Conservation (phyloP, 192 early-diverging fungal genomes). For the Backusella mclennaniae region DNA sequence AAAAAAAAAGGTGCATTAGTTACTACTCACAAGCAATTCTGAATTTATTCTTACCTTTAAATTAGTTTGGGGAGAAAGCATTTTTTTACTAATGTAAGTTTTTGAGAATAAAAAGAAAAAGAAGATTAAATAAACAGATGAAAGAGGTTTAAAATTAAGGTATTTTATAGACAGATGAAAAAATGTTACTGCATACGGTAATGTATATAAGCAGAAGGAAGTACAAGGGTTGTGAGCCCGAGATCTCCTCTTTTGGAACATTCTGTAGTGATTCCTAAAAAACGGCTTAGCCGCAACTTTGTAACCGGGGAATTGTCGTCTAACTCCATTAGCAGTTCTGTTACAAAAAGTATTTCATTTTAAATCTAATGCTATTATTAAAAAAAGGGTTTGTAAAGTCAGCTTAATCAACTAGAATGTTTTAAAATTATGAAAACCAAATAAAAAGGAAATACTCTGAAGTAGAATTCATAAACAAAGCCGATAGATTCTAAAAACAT, state of each 20-base stretch:
- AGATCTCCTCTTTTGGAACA: constrained; percentile 1
- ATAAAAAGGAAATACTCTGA: background rate
- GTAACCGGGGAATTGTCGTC: background rate
- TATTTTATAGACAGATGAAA: background rate
- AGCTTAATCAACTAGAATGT: background rate
- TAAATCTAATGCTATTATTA: background rate
- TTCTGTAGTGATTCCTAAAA: background rate
- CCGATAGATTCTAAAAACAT: background rate
- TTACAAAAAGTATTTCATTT: background rate
- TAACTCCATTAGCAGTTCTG: background rate
- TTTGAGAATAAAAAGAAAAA: background rate
- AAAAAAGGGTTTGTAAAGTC: background rate
- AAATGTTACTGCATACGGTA: background rate
- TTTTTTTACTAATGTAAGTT: constrained; percentile 2
- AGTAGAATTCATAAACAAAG: background rate
- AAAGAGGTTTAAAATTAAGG: background rate
- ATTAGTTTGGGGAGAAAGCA: background rate
- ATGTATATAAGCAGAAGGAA: background rate
- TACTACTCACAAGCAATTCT: background rate
- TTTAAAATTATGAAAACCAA: no score
- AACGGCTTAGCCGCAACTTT: background rate
- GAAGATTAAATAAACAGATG: background rate
- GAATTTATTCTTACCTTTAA: background rate
- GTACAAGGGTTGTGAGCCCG: background rate
- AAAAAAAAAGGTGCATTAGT: background rate